Percentiles rank a stretch among this genome's conserved stretches.
Evolutionary conservation across 2,329 filamentous ascomycete species (phyloP).

Genomic region (Pyricularia grisea): DNA sequence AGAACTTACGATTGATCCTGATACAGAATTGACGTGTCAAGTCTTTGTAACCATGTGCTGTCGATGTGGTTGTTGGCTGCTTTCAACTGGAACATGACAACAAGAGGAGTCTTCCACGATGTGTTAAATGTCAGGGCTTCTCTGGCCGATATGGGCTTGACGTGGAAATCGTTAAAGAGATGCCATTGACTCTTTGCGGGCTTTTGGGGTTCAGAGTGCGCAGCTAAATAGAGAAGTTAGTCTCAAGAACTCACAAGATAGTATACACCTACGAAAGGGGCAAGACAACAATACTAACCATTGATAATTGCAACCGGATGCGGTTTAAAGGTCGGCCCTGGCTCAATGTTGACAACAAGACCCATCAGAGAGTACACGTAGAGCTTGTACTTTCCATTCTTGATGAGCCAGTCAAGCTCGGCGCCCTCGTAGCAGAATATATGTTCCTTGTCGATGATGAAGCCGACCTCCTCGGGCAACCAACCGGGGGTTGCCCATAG

Average conservation of each 20-base stretch:
- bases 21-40: constrained; percentile 82
- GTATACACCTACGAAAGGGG: neutral
- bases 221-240: constrained; percentile 33
- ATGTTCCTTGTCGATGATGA: constrained; percentile 77
- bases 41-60: constrained; percentile 70
- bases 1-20: constrained; percentile 48
- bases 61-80: constrained; percentile 74
- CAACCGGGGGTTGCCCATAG: constrained; percentile 87
- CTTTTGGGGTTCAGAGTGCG: constrained; percentile 51
- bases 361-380: constrained; percentile 88
- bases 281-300: constrained; percentile 35
- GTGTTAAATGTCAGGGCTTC: constrained; percentile 87
- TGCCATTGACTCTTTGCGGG: constrained; percentile 72
- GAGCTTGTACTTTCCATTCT: constrained; percentile 71
- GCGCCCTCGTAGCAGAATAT: constrained; percentile 93
- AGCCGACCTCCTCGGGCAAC: constrained; percentile 87
- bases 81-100: constrained; percentile 80
- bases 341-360: constrained; percentile 82
- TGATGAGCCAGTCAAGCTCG: constrained; percentile 71
- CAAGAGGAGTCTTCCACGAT: constrained; percentile 85
- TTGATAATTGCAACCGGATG: constrained; percentile 91
- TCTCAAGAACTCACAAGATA: neutral
- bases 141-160: constrained; percentile 66
- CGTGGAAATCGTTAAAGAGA: constrained; percentile 94
- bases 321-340: constrained; percentile 73